Percentiles rank a stretch among this genome's conserved stretches.
Conservation (phyloP, 805 yeast genomes). For the Sugiyamaella chiloensis region DNA sequence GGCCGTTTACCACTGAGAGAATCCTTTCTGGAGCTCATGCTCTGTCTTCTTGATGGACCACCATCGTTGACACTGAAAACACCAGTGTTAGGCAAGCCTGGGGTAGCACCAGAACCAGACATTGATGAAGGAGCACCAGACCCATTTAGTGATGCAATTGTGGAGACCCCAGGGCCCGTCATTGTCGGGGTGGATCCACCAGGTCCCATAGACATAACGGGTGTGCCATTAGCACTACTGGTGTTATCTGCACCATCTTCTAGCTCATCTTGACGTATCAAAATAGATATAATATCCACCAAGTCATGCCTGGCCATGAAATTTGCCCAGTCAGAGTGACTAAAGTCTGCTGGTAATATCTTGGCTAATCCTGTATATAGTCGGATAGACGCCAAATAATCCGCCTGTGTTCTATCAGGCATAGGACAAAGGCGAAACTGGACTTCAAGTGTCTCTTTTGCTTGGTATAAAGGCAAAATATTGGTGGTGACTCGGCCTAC, state of each 20-base stretch:
- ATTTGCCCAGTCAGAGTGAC: constrained; percentile 20
- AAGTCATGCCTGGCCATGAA: constrained; percentile 9
- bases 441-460: constrained; percentile 30
- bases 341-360: constrained; percentile 18
- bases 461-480: constrained; percentile 25
- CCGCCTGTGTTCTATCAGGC: constrained; percentile 12
- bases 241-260: not conserved
- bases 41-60: not conserved
- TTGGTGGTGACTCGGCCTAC: constrained; percentile 28
- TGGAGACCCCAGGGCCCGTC: not conserved
- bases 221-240: not conserved
- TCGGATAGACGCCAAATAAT: constrained; percentile 17
- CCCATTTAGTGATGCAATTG: not conserved
- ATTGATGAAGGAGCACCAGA: not conserved
- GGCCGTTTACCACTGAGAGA: no score
- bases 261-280: not conserved
- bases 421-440: constrained; percentile 29
- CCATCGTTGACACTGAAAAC: not conserved
- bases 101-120: not conserved
- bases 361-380: constrained; percentile 15
- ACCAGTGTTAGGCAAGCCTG: no score
- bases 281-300: not conserved
- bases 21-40: no score
- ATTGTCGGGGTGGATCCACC: not conserved
- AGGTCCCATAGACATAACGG: not conserved